These are phyloP conservation scores for Venturiaceae sp. DNA, from an alignment of 2,329 filamentous ascomycete genomes.

Conservation along the genomic window DNA sequence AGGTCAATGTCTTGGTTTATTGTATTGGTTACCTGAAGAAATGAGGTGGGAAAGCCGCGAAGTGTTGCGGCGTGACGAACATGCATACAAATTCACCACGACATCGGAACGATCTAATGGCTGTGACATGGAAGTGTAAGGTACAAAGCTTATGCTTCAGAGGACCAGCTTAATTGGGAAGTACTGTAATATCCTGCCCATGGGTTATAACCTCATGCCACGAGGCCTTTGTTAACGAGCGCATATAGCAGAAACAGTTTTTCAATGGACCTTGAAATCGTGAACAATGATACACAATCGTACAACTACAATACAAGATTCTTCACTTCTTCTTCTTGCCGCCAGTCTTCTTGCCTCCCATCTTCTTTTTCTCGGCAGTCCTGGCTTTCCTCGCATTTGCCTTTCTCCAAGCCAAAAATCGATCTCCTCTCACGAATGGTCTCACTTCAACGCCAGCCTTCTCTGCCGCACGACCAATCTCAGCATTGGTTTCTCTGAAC, in stretches of 20 bases:
- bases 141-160: too few species aligned
- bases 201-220: too few species aligned
- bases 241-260: too few species aligned
- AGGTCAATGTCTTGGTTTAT: not conserved
- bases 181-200: too few species aligned
- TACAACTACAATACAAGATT: not conserved
- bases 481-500: constrained; percentile 57
- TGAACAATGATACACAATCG: not conserved
- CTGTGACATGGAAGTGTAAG: too few species aligned
- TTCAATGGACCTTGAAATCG: not conserved
- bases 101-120: not conserved
- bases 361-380: constrained; percentile 44
- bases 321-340: constrained; percentile 7
- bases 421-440: constrained; percentile 46
- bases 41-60: not conserved
- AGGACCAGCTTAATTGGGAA: too few species aligned
- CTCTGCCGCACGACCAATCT: constrained; percentile 56
- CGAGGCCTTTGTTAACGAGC: too few species aligned
- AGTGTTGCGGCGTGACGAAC: too few species aligned
- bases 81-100: not conserved
- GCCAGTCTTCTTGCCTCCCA: constrained; percentile 27
- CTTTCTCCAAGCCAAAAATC: constrained; percentile 58
- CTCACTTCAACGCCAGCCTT: constrained; percentile 46
- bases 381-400: constrained; percentile 39
- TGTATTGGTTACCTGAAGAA: not conserved